phyloP scores from a whole-genome alignment of 2,329 filamentous ascomycete species.

The Macrophomina phaseolina region DNA sequence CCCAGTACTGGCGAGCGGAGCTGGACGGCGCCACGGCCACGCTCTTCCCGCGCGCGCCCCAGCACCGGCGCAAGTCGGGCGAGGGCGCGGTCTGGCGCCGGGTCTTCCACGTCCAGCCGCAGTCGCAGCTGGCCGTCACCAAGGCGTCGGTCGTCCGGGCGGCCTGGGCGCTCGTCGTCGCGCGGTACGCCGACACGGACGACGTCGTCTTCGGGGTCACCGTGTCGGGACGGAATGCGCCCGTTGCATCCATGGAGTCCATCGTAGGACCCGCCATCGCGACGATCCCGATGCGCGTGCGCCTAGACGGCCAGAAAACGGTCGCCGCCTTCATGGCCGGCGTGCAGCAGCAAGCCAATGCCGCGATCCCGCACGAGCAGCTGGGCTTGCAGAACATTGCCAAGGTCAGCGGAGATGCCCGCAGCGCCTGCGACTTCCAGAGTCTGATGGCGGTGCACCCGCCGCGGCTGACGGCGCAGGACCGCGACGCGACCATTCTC shows the following conservation, averaged over 20 bases:
- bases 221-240: conserved; percentile 66
- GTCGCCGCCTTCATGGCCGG: neutral
- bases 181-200: conserved; percentile 53
- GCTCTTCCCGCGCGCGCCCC: neutral
- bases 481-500: neutral
- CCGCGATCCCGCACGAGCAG: conserved; percentile 34
- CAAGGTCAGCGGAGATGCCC: conserved; percentile 54
- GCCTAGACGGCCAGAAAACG: neutral
- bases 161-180: conserved; percentile 68
- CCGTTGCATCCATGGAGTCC: neutral
- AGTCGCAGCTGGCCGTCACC: neutral
- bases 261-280: conserved; percentile 1
- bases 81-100: neutral
- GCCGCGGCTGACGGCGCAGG: conserved; percentile 11
- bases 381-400: conserved; percentile 37
- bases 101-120: neutral
- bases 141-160: conserved; percentile 40
- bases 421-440: conserved; percentile 59
- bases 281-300: neutral
- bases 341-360: neutral
- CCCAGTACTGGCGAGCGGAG: neutral
- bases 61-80: neutral
- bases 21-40: neutral
- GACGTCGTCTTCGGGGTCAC: conserved; percentile 65
- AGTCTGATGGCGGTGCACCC: conserved; percentile 59